Evolutionary conservation across 2,329 filamentous ascomycete species (phyloP).

Genomic region (Colletotrichum costaricense): DNA sequence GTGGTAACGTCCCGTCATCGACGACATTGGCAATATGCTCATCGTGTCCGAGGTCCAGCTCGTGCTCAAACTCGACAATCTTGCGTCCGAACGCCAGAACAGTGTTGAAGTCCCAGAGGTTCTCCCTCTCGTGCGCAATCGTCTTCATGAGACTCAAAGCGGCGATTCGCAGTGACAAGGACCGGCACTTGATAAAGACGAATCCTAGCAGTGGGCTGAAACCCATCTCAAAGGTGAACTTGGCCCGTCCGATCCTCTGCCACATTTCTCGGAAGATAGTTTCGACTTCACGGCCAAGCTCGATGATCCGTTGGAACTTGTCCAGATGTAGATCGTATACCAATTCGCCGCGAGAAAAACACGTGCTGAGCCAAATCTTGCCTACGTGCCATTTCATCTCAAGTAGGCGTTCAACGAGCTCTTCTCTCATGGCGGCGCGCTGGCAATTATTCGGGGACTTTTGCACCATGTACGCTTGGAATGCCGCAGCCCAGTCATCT

Average conservation of each 20-base stretch:
- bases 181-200: conserved; percentile 51
- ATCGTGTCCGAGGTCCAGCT: conserved; percentile 40
- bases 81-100: conserved; percentile 46
- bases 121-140: conserved; percentile 46
- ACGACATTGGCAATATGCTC: conserved; percentile 33
- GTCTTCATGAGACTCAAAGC: conserved; percentile 47
- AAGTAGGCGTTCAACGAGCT: conserved; percentile 38
- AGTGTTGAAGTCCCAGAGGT: conserved; percentile 48
- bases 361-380: conserved; percentile 47
- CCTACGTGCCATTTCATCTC: conserved; percentile 45
- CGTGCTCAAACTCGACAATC: conserved; percentile 53
- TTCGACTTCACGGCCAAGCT: conserved; percentile 39
- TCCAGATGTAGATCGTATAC: conserved; percentile 46
- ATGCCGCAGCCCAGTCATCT: conserved; percentile 44
- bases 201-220: conserved; percentile 52
- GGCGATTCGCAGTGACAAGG: conserved; percentile 46
- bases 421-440: conserved; percentile 7
- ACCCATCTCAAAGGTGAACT: conserved; percentile 55
- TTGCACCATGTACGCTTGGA: conserved; percentile 30
- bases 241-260: conserved; percentile 28
- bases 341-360: conserved; percentile 45
- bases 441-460: background rate
- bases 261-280: background rate
- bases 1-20: conserved; percentile 40
- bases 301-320: conserved; percentile 46